phyloP scores from a whole-genome alignment of 2,329 filamentous ascomycete genomes.

The Cladosporium sp. region DNA sequence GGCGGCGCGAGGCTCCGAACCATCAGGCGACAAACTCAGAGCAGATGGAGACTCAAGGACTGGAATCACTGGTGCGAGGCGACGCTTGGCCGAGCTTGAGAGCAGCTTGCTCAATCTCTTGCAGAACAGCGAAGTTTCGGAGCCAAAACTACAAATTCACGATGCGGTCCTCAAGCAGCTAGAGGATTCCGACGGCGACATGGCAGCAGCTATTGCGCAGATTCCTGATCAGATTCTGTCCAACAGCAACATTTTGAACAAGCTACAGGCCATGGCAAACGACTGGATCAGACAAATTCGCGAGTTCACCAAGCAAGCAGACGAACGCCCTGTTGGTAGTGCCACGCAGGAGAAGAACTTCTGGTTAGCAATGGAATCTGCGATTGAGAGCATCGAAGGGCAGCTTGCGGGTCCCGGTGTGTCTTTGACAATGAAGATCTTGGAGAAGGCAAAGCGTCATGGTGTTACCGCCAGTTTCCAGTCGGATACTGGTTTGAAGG shows the following conservation, averaged over 20 bases:
- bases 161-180: conserved; percentile 84
- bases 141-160: conserved; percentile 83
- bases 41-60: conserved; percentile 89
- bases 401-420: conserved; percentile 90
- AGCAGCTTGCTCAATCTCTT: conserved; percentile 87
- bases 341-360: conserved; percentile 99
- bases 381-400: conserved; percentile 85
- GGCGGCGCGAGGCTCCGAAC: conserved; percentile 80
- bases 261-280: conserved; percentile 89
- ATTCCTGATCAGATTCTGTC: conserved; percentile 76
- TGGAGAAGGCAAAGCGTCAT: conserved; percentile 96
- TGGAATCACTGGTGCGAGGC: conserved; percentile 95
- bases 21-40: conserved; percentile 66
- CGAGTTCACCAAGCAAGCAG: conserved; percentile 89
- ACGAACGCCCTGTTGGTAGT: conserved; percentile 75
- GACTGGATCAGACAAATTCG: conserved; percentile 99
- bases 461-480: conserved; percentile 96
- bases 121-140: conserved; percentile 97
- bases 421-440: conserved; percentile 84
- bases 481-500: conserved; percentile 92
- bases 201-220: conserved; percentile 73
- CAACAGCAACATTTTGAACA: conserved; percentile 91
- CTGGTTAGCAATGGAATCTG: conserved; percentile 96
- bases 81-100: conserved; percentile 92
- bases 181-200: conserved; percentile 67